Evolutionary conservation across 192 early-diverging fungal genomes (phyloP).

Genomic region (Backusella psychrophila): DNA sequence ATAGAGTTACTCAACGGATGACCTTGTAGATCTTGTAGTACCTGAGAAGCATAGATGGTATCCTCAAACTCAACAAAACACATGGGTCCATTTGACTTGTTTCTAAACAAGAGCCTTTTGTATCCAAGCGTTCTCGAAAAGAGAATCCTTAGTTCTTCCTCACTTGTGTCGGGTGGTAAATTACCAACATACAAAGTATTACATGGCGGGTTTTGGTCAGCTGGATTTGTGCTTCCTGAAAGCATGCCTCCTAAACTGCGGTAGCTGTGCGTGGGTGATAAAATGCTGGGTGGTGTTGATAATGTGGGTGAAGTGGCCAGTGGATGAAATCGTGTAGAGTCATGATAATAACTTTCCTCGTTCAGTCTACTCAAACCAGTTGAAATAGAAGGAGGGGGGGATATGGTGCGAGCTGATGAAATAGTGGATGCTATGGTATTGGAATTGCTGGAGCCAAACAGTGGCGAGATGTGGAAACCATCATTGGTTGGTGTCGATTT

Average conservation of each 20-base stretch:
- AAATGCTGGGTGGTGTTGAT: constrained; percentile 28
- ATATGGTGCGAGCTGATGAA: neutral
- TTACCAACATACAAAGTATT: constrained; percentile 99
- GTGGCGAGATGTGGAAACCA: neutral
- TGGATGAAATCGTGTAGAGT: neutral
- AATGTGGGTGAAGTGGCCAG: neutral
- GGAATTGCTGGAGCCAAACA: neutral
- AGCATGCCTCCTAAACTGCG: constrained; percentile 25
- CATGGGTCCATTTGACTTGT: constrained; percentile 94
- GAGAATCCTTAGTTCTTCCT: constrained; percentile 82
- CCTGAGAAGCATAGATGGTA: constrained; percentile 86
- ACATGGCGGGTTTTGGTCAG: constrained; percentile 97
- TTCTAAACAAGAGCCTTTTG: constrained; percentile 85
- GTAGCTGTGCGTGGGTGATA: constrained; percentile 6
- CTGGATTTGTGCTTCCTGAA: constrained; percentile 55
- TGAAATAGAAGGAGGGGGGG: neutral
- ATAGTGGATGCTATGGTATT: neutral
- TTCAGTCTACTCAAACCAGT: constrained; percentile 5
- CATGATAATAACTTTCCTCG: neutral
- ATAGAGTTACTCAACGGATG: constrained; percentile 79
- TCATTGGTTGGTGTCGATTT: constrained; percentile 17
- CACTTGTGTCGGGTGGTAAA: constrained; percentile 83
- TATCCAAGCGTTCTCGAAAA: constrained; percentile 83
- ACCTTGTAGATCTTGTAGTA: constrained; percentile 85
- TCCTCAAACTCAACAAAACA: constrained; percentile 99